Base-by-base conservation (phyloP, 106 monocot genomes). In the Phalaenopsis aphrodite region DNA sequence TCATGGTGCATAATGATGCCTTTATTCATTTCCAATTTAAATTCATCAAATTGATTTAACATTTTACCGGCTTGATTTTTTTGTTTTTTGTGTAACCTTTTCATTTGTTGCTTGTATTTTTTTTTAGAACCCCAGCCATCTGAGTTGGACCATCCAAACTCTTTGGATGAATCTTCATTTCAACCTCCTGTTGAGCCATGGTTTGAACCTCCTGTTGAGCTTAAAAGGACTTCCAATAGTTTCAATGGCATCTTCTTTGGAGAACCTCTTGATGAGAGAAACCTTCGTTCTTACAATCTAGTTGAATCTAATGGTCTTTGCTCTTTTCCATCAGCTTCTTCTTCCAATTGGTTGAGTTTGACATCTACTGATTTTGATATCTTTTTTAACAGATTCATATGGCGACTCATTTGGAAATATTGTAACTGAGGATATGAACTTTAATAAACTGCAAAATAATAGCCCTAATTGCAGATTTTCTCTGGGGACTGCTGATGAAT, bases 381-480 rank as follows among this genome's bases (percentile, higher is more conserved):
- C 21, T 75, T 30, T 37, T 30, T 52, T 43, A 19, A 42, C 55
- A 46, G 78, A 77, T 82, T 74, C 77, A 16, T 39, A 21, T 79
- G 83, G 46, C 46, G 64, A 81, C 58, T 79, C 82, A 48, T 77
- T 30, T 48, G 78, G 65, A 47, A 78, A 39, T 75, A 69, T 79
- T 42, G 49, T 79, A 11, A 67, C 77, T 48, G 37, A 30, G 39
- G 81, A 61, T 56, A 67, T 65, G 73, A 76, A 91, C 48, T 23
- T 83, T 47, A 78, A 75, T 56, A 52, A 81, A 38, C 77, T 87
- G 37, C 83, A 82, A 77, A 77, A 41, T 23, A 57, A 73, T n/a
- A 68, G 48, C 68, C 6, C 42, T 49, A 78, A 56, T 41, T 71
- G 37, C 64, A 75, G 41, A 73, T 52, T 71, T 9, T 18, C 49